Evolutionary conservation across 768 basidiomycete species (phyloP), one percentile per base, ranked within the genome.

Genomic region (Trametes coccinea): DNA sequence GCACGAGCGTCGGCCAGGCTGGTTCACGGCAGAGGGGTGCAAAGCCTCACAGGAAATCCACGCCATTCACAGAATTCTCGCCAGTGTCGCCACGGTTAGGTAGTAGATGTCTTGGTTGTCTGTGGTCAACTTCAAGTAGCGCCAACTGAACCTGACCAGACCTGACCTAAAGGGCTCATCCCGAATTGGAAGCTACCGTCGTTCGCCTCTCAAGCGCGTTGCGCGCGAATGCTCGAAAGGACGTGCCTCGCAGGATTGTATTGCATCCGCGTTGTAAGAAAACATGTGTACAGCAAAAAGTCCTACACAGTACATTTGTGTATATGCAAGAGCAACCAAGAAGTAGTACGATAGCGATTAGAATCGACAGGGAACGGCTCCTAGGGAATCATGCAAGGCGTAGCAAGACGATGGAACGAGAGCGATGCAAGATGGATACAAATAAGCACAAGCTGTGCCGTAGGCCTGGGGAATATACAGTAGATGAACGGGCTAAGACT

Each of bases 231-330:
- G 22, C 22, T 22, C 22, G 22, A 22, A 22, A 22, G 22, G 22
- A 22, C 22, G 1, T 22, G 22, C 11, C 11, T 49, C 13, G 30
- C 30, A 4, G 10, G 48, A 31, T 37, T 39, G 27, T 3, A 52
- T 30, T 11, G 30, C 30, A 45, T 30, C 39, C 39, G 17, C 29
- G 17, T 3, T 16, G 16, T 16, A 45, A 44, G 6, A 22, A 56
- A 29, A 52, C 31, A 45, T 63, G 40, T 63, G 37, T 58, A 63
- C 62, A 63, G 57, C 41, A 54, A 51, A 58, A 27, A 58, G 37
- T 45, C 17, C 49, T 47, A 44, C 11, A 29, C 5, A 29, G 48
- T 53, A 58, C 49, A 53, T 48, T 17, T 22, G 41, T 29, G 29
- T 48, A 34, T 56, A 55, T 60, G n/a, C 54, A 57, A 54, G 41